Base-by-base conservation (phyloP, 768 basidiomycete species). In the Pholiota microspora region DNA sequence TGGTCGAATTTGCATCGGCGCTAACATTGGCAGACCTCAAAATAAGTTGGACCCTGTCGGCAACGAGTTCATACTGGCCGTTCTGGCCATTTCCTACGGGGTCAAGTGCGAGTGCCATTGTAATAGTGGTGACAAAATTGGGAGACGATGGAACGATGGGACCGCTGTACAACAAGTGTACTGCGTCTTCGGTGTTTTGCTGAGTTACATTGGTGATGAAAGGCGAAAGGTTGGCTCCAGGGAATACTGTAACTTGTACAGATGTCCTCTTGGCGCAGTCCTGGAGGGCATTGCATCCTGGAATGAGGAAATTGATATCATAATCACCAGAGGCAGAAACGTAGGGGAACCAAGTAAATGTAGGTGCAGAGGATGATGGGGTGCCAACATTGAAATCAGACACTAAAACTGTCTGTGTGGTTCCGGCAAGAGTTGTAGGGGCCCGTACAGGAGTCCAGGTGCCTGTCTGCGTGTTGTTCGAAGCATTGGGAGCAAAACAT, bases 241-340 rank as follows among this genome's bases (percentile, higher is more conserved):
- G 90, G 70, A 89, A 91, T 24, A 96, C 86, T 1, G 86, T 85
- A 51, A 97, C 81, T 56, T 85, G 77, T 38, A 98, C 94, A 4
- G 81, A 82, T 0, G 95, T 97, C 13, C 97, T 85, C 23, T 75
- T 69, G 13, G 70, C 76, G 65, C 97, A 99, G 63, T 96, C 89
- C 57, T 86, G 83, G 63, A 94, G 81, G 53, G 84, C 71, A 2
- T 75, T 73, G 71, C 97, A 99, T 10, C 95, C 95, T 0, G 97
- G 97, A 13, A 96, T 79, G 40, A 91, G 77, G 36, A 98, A 66
- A 69, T 87, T 89, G 59, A 98, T 77, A 36, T 87, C 82, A 70
- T 99, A 99, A 55, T 82, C 73, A 28, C 94, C 97, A 2, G 89
- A 80, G 8, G 91, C 88, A 0, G 92, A 92, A n/a, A 98, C 87